These are phyloP conservation scores for Vigna reflexopilosa DNA, from an alignment of 306 rosid species.

Conservation along the genomic window DNA sequence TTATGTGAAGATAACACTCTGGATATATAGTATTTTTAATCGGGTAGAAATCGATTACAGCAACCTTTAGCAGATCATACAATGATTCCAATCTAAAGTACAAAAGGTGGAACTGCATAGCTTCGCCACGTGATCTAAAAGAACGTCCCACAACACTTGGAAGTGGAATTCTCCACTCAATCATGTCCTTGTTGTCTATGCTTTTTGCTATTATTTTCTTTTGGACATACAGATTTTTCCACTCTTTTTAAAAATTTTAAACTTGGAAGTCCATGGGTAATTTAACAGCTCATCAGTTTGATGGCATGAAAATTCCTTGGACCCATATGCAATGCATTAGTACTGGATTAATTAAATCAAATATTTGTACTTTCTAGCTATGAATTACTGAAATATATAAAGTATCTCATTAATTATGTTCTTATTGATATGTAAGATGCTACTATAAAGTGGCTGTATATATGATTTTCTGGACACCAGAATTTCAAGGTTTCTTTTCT, in stretches of 20 bases:
- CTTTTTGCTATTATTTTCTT: not conserved
- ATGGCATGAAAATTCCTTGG: not conserved
- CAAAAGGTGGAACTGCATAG: constrained; percentile 26
- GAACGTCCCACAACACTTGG: constrained; percentile 60
- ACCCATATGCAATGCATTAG: not conserved
- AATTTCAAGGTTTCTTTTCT: not conserved
- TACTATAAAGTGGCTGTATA: not conserved
- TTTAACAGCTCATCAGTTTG: not conserved
- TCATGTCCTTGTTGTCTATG: constrained; percentile 11
- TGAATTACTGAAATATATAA: not conserved
- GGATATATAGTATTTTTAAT: constrained; percentile 19
- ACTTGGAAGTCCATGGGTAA: not conserved
- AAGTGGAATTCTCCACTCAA: constrained; percentile 48
- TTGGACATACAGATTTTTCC: too few relatives aligned
- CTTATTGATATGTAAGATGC: not conserved
- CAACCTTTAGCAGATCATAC: constrained; percentile 21
- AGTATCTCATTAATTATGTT: not conserved
- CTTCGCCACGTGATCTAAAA: constrained; percentile 43
- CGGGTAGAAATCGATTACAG: constrained; percentile 9
- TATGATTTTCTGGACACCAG: not conserved
- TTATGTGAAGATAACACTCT: constrained; percentile 40
- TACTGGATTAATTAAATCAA: not conserved
- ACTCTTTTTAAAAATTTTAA: too few relatives aligned
- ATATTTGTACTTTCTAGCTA: not conserved
- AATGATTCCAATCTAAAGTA: constrained; percentile 32